Conservation (phyloP, 208 protist genomes). For the Histomonas meleagridis region DNA sequence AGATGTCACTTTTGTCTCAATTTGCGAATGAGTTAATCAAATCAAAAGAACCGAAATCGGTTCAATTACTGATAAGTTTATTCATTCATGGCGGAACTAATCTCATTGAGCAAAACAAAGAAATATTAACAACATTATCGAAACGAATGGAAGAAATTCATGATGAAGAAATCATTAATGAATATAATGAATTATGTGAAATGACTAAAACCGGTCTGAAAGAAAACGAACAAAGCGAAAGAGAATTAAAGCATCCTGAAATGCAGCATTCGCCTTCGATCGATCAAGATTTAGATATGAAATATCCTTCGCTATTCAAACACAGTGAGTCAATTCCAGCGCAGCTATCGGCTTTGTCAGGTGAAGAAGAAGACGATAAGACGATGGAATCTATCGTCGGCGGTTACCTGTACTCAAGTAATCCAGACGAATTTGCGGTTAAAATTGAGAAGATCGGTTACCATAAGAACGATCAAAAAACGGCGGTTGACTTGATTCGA, state of each 20-base stretch:
- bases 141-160: neutral
- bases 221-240: neutral
- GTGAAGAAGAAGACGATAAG: neutral
- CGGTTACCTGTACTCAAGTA: neutral
- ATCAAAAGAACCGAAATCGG: neutral
- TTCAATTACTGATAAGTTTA: neutral
- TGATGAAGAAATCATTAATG: neutral
- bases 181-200: neutral
- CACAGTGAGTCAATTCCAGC: neutral
- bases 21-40: neutral
- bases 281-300: neutral
- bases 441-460: neutral
- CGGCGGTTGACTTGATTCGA: neutral
- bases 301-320: conserved; percentile 7
- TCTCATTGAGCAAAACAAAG: neutral
- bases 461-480: neutral
- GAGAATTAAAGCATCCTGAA: neutral
- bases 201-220: neutral
- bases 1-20: neutral
- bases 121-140: neutral
- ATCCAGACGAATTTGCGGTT: neutral
- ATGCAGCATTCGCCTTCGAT: conserved; percentile 1
- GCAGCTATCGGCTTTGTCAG: neutral
- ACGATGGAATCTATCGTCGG: neutral
- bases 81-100: neutral